Conservation (phyloP, 352 stramenopile genomes). For the Pythium brachiatum region DNA sequence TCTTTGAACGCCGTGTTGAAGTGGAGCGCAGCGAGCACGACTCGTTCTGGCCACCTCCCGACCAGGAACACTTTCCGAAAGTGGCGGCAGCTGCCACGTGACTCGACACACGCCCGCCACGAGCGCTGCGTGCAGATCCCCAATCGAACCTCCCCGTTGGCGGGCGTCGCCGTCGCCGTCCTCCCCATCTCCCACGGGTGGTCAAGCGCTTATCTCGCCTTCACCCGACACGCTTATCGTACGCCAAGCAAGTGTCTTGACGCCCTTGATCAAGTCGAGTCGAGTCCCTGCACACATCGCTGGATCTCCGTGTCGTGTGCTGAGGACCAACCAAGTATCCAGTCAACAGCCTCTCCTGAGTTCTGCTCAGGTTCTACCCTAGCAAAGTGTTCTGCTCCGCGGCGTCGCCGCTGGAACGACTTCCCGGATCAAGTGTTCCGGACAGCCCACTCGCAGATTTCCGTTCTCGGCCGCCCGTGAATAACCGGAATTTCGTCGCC, state of each 20-base stretch:
- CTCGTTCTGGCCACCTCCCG: not conserved
- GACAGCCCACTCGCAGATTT: slow-evolving; percentile 6
- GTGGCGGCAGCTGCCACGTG: slow-evolving; percentile 14
- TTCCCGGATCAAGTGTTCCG: not conserved
- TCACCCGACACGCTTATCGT: not conserved
- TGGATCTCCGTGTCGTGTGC: not conserved
- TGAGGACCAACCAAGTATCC: not conserved
- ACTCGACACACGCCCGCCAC: not conserved
- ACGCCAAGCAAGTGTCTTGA: not conserved
- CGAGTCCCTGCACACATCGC: not conserved
- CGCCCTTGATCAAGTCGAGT: not conserved
- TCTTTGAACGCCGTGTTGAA: slow-evolving; percentile 16
- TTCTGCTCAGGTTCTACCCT: slow-evolving; percentile 1
- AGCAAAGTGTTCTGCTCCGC: slow-evolving; percentile 7
- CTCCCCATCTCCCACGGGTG: not conserved
- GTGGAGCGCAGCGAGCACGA: not conserved
- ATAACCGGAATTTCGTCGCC: slow-evolving; percentile 10
- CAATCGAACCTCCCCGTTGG: not conserved
- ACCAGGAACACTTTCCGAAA: slow-evolving; percentile 21
- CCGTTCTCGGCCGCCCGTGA: slow-evolving; percentile 1
- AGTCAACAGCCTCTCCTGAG: not conserved
- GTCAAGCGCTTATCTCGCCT: not conserved
- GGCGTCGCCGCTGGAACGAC: not conserved
- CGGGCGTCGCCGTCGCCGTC: not conserved
- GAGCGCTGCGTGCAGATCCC: not conserved